Percentiles rank a stretch among this genome's conserved stretches.
Conservation (phyloP, 148 eudicot genomes). For the Nepenthes gracilis region DNA sequence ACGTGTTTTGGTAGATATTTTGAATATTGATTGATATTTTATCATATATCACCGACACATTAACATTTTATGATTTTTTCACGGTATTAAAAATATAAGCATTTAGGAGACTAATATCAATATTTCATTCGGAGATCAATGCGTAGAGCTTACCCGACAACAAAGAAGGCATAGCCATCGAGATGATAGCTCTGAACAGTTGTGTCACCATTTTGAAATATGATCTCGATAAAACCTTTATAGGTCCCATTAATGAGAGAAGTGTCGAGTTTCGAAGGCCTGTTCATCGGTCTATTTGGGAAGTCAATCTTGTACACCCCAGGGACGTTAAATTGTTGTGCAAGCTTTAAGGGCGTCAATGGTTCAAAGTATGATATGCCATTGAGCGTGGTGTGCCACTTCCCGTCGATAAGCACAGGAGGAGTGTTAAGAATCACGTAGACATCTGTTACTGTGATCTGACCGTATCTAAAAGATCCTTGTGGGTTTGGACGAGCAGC, state of each 20-base stretch:
- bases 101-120: too few relatives aligned
- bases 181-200: conserved; percentile 79
- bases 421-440: conserved; percentile 67
- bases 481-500: conserved; percentile 99
- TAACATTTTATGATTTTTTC: too few relatives aligned
- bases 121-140: too few relatives aligned
- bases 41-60: too few relatives aligned
- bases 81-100: too few relatives aligned
- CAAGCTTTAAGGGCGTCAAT: conserved; percentile 80
- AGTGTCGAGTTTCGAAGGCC: conserved; percentile 73
- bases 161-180: conserved; percentile 92
- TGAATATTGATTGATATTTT: too few relatives aligned
- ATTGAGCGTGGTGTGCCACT: conserved; percentile 73
- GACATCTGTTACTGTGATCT: conserved; percentile 85
- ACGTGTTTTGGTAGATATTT: too few relatives aligned
- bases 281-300: conserved; percentile 69
- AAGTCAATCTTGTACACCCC: conserved; percentile 93
- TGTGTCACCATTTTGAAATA: conserved; percentile 71
- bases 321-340: conserved; percentile 66
- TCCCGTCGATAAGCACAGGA: conserved; percentile 66
- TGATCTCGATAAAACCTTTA: conserved; percentile 89
- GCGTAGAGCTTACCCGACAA: conserved; percentile 60
- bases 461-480: conserved; percentile 90
- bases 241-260: conserved; percentile 81
- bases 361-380: conserved; percentile 81